Base-by-base conservation (phyloP, 257 asterid genomes). In the Ilex aquifolium region DNA sequence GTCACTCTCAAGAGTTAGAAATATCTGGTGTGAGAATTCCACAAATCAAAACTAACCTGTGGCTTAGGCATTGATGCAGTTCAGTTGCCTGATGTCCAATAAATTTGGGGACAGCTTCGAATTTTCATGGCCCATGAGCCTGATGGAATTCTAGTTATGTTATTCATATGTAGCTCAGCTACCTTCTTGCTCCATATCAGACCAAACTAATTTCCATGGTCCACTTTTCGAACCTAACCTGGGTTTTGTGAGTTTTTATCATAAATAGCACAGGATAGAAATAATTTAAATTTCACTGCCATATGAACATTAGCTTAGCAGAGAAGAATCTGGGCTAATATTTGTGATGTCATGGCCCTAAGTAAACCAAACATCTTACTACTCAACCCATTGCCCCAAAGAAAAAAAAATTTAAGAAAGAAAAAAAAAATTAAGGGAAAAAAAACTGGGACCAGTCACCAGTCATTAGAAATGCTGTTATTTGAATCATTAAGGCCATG, bases 141-240 rank as follows among this genome's bases (percentile, higher is more conserved):
- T 11, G n/a, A 46, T 46, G 15, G n/a, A 2, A 46, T 46, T 10
- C 13, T 46, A 11, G 13, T 4, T 4, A 46, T 3, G 3, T 7
- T 46, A 14, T 11, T 46, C 4, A 11, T 14, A 46, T 46, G 52
- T 7, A 21, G 57, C 57, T 85, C 72, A 84, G 60, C 68, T 59
- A 58, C 56, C 32, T 31, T 81, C 90, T 59, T 81, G 59, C 49
- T 85, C 86, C 44, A 65, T 30, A 70, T 79, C 88, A 3, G 76
- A 71, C 76, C 63, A 64, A 1, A 92, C 71, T 74, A 83, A 79
- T 68, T 77, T 80, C 99, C 99, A 92, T 17, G 94, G 99, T 50
- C 96, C 99, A 15, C 65, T 80, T 79, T 88, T 77, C 30, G 85
- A 77, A 74, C 84, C 73, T 72, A 92, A 60, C 85, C 99, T 91